A percentile compares a stretch with the other conserved stretches of the same genome.
These are phyloP conservation scores for Rhizopus microsporus DNA, from an alignment of 371 early-diverging fungal genomes.

Conservation along the genomic window DNA sequence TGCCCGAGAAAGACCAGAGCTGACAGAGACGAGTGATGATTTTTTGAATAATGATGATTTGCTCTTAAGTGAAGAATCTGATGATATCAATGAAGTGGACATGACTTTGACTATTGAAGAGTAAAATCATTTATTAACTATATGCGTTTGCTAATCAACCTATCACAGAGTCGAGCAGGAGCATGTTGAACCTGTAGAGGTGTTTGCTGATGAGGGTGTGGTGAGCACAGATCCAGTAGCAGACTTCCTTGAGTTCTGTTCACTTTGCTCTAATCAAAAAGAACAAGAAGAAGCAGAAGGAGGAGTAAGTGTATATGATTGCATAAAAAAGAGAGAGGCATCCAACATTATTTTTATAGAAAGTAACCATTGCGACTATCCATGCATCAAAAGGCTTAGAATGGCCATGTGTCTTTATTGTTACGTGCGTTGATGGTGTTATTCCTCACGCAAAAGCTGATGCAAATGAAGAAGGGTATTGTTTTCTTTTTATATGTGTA, in stretches of 20 bases:
- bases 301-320: slow-evolving; percentile 24
- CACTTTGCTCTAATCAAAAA: slow-evolving; percentile 25
- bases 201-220: not conserved
- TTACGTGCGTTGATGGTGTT: slow-evolving; percentile 50
- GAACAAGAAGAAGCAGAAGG: slow-evolving; percentile 34
- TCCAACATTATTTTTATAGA: slow-evolving; percentile 26
- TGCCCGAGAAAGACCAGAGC: slow-evolving; percentile 14
- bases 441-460: slow-evolving; percentile 44
- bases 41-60: slow-evolving; percentile 8
- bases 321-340: not conserved
- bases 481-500: not conserved
- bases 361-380: slow-evolving; percentile 59
- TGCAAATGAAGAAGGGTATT: slow-evolving; percentile 38
- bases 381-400: slow-evolving; percentile 57
- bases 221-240: slow-evolving; percentile 18
- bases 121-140: not conserved
- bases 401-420: slow-evolving; percentile 65
- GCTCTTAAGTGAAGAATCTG: not conserved
- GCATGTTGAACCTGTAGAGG: not conserved
- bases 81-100: not conserved
- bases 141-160: no score
- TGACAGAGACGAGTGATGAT: slow-evolving; percentile 1
- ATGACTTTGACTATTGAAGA: not conserved
- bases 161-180: not conserved
- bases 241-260: slow-evolving; percentile 37